A percentile compares a stretch with the other conserved stretches of the same genome.
phyloP scores from a whole-genome alignment of 164 flowering plant species.

The Magnolia kwangsiensis region DNA sequence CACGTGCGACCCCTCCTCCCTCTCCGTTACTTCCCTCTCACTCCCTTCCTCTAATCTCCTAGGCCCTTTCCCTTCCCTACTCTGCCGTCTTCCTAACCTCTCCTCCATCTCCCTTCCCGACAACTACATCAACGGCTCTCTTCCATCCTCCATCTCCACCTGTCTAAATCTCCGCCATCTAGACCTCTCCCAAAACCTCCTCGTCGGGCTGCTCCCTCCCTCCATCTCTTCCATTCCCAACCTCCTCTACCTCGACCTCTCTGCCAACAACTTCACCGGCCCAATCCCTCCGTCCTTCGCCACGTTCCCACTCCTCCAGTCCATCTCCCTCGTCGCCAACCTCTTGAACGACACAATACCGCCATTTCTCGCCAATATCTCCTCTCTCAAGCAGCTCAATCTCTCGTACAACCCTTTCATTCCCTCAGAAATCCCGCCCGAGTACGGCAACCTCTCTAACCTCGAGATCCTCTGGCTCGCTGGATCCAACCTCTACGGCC shows the following conservation, averaged over 20 bases:
- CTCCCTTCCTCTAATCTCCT: constrained; percentile 48
- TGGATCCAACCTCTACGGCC: constrained; percentile 53
- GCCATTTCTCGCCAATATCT: constrained; percentile 48
- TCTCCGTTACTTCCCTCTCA: constrained; percentile 55
- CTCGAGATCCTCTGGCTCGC: constrained; percentile 69
- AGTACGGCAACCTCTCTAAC: constrained; percentile 62
- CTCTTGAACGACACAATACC: constrained; percentile 67
- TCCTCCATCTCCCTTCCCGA: constrained; percentile 54
- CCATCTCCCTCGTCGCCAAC: constrained; percentile 56
- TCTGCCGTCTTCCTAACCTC: constrained; percentile 60
- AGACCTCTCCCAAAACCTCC: constrained; percentile 23
- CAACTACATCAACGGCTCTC: constrained; percentile 67
- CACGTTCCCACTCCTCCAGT: constrained; percentile 49
- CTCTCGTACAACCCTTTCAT: constrained; percentile 73
- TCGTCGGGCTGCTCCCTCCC: constrained; percentile 26
- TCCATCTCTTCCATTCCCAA: constrained; percentile 42
- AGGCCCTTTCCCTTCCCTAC: constrained; percentile 57
- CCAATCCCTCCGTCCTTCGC: constrained; percentile 61
- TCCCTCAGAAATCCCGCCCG: constrained; percentile 66
- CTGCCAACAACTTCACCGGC: constrained; percentile 86
- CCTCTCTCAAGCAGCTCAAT: constrained; percentile 60
- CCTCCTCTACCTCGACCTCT: constrained; percentile 53
- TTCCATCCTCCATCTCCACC: constrained; percentile 41
- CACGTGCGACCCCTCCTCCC: constrained; percentile 38
- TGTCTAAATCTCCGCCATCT: constrained; percentile 40